phyloP scores from a whole-genome alignment of 306 rosid species.

The Pyrus betulifolia region DNA sequence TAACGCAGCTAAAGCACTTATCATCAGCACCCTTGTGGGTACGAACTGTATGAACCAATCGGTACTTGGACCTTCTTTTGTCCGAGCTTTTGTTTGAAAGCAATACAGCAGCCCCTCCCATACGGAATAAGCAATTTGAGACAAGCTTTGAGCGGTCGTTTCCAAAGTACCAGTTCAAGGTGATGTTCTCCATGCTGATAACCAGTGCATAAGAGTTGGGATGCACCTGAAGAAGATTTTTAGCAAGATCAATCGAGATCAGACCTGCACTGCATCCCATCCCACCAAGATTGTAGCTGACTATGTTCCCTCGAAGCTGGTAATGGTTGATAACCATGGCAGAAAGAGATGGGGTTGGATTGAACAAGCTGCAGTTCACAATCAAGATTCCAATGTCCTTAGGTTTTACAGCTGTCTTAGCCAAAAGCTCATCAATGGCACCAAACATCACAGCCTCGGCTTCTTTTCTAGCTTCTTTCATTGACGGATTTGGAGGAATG shows the following conservation, averaged over 20 bases:
- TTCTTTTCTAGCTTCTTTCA: slow-evolving; percentile 91
- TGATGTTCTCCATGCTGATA: slow-evolving; percentile 91
- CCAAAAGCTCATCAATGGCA: slow-evolving; percentile 70
- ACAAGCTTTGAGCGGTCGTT: slow-evolving; percentile 85
- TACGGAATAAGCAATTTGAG: slow-evolving; percentile 74
- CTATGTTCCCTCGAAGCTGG: slow-evolving; percentile 78
- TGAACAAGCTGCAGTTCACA: slow-evolving; percentile 83
- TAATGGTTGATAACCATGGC: slow-evolving; percentile 84
- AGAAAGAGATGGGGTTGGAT: slow-evolving; percentile 89
- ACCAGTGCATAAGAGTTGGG: slow-evolving; percentile 78
- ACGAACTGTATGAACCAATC: slow-evolving; percentile 59
- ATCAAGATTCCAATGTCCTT: slow-evolving; percentile 83
- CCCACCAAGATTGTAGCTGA: slow-evolving; percentile 75
- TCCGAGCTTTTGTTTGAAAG: slow-evolving; percentile 70
- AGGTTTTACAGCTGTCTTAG: slow-evolving; percentile 64
- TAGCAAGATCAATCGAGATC: slow-evolving; percentile 79
- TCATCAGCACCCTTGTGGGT: slow-evolving; percentile 85
- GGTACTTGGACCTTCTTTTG: slow-evolving; percentile 77
- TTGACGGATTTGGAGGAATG: slow-evolving; percentile 85
- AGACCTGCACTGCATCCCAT: slow-evolving; percentile 98
- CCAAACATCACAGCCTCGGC: slow-evolving; percentile 84
- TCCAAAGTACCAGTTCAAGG: slow-evolving; percentile 92
- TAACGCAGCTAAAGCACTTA: slow-evolving; percentile 76
- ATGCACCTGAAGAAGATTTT: slow-evolving; percentile 81
- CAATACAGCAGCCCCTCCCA: slow-evolving; percentile 88